A percentile compares a stretch with the other conserved stretches of the same genome.
Conservation (phyloP, 192 early-diverging fungal genomes). For the Linnemannia elongata region DNA sequence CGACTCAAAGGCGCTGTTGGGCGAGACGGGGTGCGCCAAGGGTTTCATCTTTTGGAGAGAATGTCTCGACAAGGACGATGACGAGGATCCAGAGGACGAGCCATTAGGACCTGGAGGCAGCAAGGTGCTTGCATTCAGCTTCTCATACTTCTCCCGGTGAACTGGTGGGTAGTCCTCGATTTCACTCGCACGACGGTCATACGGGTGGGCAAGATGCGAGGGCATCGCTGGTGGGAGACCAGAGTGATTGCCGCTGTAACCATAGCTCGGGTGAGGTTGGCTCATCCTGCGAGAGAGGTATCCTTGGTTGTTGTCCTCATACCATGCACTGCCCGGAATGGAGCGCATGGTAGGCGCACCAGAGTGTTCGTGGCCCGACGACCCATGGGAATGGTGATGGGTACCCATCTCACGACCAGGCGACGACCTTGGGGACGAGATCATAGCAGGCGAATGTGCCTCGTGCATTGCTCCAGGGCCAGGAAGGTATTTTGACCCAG, state of each 20-base stretch:
- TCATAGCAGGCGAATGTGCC: constrained; percentile 31
- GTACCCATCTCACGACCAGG: constrained; percentile 30
- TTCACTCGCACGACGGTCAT: constrained; percentile 51
- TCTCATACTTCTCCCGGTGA: constrained; percentile 52
- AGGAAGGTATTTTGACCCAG: constrained; percentile 20
- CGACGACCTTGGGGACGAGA: constrained; percentile 41
- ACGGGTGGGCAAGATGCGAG: constrained; percentile 24
- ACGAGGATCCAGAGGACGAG: constrained; percentile 14
- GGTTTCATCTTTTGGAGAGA: constrained; percentile 7
- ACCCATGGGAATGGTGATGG: constrained; percentile 9
- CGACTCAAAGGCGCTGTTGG: constrained; percentile 8
- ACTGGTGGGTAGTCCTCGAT: constrained; percentile 37
- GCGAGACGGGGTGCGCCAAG: constrained; percentile 6
- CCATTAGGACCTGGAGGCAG: neutral
- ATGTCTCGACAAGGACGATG: constrained; percentile 10
- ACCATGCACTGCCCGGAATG: neutral
- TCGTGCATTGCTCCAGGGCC: constrained; percentile 7
- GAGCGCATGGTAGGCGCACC: constrained; percentile 8
- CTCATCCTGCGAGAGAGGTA: constrained; percentile 48
- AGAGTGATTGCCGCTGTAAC: constrained; percentile 1
- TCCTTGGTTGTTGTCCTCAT: constrained; percentile 9
- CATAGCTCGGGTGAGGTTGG: constrained; percentile 31
- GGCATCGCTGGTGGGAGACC: constrained; percentile 26
- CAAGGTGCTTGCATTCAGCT: constrained; percentile 41
- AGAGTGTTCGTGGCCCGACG: neutral